A percentile compares a stretch with the other conserved stretches of the same genome.
phyloP scores from a whole-genome alignment of 2,329 filamentous ascomycete species.

The Ophidiomyces ophidiicola region DNA sequence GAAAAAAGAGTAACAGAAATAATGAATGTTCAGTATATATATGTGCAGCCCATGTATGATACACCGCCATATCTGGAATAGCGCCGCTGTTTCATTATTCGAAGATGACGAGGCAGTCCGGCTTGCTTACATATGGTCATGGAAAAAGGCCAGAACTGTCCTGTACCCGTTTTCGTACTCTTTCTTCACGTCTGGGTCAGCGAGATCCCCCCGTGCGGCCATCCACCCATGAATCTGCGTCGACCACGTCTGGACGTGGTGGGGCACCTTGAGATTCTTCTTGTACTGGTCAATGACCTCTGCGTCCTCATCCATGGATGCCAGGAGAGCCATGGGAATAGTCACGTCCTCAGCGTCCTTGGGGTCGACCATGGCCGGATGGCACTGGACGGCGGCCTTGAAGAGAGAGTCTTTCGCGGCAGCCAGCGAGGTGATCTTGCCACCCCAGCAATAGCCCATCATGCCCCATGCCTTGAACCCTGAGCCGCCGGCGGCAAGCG shows the following conservation, averaged over 20 bases:
- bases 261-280: conserved; percentile 21
- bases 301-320: conserved; percentile 42
- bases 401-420: conserved; percentile 38
- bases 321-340: conserved; percentile 43
- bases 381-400: conserved; percentile 41
- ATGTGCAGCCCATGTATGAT: no score
- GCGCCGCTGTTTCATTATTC: no score
- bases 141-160: conserved; percentile 21
- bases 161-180: conserved; percentile 27
- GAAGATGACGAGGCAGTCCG: no score
- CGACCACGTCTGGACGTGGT: conserved; percentile 23
- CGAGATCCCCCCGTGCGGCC: conserved; percentile 21
- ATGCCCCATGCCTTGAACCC: conserved; percentile 46
- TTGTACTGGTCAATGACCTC: conserved; percentile 27
- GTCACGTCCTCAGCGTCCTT: conserved; percentile 41
- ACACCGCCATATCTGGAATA: no score
- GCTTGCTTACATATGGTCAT: conserved; percentile 20
- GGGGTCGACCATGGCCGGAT: conserved; percentile 46
- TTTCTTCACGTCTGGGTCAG: conserved; percentile 21
- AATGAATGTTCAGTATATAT: no score
- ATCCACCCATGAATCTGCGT: conserved; percentile 29
- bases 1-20: no score
- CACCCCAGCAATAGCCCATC: conserved; percentile 45
- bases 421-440: conserved; percentile 41
- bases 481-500: conserved; percentile 27